phyloP scores from a whole-genome alignment of 2,329 filamentous ascomycete genomes.

The Tolypocladium nubicola region DNA sequence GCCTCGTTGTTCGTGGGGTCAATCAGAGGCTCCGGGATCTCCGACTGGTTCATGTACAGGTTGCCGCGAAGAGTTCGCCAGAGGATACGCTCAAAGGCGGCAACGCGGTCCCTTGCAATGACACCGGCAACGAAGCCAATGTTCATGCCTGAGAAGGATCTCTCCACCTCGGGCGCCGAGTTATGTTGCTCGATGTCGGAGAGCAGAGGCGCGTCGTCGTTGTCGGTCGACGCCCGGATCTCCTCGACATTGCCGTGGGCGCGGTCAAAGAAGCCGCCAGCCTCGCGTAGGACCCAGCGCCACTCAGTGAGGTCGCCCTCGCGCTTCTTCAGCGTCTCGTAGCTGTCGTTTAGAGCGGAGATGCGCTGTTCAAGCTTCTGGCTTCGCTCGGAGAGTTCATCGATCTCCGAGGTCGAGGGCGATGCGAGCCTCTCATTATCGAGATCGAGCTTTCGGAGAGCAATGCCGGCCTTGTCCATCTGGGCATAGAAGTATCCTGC shows the following conservation, averaged over 20 bases:
- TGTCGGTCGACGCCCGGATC: slow-evolving; percentile 80
- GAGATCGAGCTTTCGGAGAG: slow-evolving; percentile 82
- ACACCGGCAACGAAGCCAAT: slow-evolving; percentile 98
- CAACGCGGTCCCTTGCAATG: slow-evolving; percentile 85
- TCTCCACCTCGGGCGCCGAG: slow-evolving; percentile 56
- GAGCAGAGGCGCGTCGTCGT: slow-evolving; percentile 87
- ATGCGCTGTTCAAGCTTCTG: slow-evolving; percentile 89
- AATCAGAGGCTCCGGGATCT: slow-evolving; percentile 87
- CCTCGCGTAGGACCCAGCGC: slow-evolving; percentile 95
- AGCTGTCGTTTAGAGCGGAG: slow-evolving; percentile 89
- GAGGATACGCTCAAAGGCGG: slow-evolving; percentile 90
- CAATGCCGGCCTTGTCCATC: slow-evolving; percentile 86
- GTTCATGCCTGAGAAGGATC: slow-evolving; percentile 94
- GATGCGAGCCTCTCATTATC: slow-evolving; percentile 79
- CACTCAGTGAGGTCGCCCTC: slow-evolving; percentile 96
- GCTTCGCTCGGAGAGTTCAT: slow-evolving; percentile 85
- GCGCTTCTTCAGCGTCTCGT: slow-evolving; percentile 95
- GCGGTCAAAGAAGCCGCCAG: slow-evolving; percentile 93
- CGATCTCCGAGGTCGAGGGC: slow-evolving; percentile 88
- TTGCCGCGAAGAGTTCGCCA: slow-evolving; percentile 97
- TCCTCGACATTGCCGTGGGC: slow-evolving; percentile 95
- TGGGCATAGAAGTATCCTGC: slow-evolving; percentile 86
- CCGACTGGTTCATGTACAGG: slow-evolving; percentile 99
- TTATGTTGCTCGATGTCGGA: slow-evolving; percentile 83
- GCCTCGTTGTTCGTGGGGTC: slow-evolving; percentile 89